Conservation (phyloP, 163 green algal species). For the Chloromonas sp. region DNA sequence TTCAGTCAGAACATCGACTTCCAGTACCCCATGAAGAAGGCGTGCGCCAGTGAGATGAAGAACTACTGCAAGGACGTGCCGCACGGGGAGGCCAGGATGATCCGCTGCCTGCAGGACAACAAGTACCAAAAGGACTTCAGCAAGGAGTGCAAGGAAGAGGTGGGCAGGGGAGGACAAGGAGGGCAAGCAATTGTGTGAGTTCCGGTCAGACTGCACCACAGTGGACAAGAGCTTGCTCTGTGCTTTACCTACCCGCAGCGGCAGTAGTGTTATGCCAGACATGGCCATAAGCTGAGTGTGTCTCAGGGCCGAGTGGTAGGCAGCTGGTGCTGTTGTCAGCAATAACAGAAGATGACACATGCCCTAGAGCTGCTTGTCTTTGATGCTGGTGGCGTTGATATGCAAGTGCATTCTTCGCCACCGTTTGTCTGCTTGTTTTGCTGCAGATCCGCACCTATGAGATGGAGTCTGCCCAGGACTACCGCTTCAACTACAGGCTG, state of each 20-base stretch:
- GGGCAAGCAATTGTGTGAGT: not conserved
- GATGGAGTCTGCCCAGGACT: slow-evolving; percentile 37
- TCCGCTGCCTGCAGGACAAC: slow-evolving; percentile 58
- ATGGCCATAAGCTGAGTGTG: no score
- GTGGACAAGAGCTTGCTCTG: no score
- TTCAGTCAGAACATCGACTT: slow-evolving; percentile 75
- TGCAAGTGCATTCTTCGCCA: no score
- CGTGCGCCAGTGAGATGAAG: slow-evolving; percentile 49
- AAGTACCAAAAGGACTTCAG: slow-evolving; percentile 49
- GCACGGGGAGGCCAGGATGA: slow-evolving; percentile 53
- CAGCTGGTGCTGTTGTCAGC: not conserved
- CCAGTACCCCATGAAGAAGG: slow-evolving; percentile 62
- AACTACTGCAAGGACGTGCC: slow-evolving; percentile 52
- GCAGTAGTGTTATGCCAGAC: no score
- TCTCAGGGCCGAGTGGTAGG: no score
- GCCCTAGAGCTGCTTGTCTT: not conserved
- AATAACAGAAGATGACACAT: not conserved
- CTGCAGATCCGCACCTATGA: slow-evolving; percentile 11
- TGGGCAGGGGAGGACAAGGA: not conserved
- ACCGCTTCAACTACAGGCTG: slow-evolving; percentile 79
- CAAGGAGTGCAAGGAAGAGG: slow-evolving; percentile 41
- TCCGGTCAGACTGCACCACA: no score
- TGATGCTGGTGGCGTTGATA: no score
- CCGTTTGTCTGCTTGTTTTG: not conserved
- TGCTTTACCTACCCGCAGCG: no score